Evolutionary conservation across 768 basidiomycete genomes (phyloP).

Genomic region (Pulveroboletus sp.): DNA sequence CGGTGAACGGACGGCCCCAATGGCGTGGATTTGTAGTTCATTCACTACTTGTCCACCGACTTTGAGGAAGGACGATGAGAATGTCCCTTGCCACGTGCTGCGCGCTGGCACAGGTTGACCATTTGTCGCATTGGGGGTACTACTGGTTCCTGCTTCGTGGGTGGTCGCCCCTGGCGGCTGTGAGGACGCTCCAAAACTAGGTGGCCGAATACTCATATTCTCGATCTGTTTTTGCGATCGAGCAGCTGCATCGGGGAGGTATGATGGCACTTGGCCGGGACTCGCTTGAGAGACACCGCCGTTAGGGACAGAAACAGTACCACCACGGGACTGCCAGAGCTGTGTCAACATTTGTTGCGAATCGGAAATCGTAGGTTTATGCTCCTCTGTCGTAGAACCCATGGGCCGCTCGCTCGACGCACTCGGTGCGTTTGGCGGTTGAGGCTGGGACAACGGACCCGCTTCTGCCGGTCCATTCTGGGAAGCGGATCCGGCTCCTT

Average conservation of each 20-base stretch:
- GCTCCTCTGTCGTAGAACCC: conserved; percentile 16
- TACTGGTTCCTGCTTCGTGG: conserved; percentile 10
- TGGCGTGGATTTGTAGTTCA: conserved; percentile 40
- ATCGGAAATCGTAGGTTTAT: conserved; percentile 17
- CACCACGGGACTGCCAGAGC: conserved; percentile 29
- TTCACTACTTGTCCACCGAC: conserved; percentile 34
- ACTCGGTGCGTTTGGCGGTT: conserved; percentile 1
- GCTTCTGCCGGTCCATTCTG: conserved; percentile 8
- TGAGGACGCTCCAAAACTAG: conserved; percentile 11
- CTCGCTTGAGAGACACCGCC: conserved; percentile 14
- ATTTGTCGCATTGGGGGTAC: conserved; percentile 1
- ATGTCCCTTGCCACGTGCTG: conserved; percentile 45
- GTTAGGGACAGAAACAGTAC: conserved; percentile 6
- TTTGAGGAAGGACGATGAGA: conserved; percentile 39
- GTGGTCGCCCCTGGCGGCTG: conserved; percentile 17
- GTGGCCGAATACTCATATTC: conserved; percentile 36
- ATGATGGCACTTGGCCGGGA: conserved; percentile 10
- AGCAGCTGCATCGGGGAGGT: conserved; percentile 22
- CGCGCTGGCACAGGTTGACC: not conserved
- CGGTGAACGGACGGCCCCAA: conserved; percentile 17
- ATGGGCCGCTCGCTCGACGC: conserved; percentile 4
- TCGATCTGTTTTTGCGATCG: conserved; percentile 52
- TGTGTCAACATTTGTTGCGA: conserved; percentile 25
- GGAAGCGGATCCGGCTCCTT: not conserved
- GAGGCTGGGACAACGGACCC: conserved; percentile 12